Base-by-base conservation (phyloP, 1,284 basidiomycete genomes). In the Rhodotorula glutinis region DNA sequence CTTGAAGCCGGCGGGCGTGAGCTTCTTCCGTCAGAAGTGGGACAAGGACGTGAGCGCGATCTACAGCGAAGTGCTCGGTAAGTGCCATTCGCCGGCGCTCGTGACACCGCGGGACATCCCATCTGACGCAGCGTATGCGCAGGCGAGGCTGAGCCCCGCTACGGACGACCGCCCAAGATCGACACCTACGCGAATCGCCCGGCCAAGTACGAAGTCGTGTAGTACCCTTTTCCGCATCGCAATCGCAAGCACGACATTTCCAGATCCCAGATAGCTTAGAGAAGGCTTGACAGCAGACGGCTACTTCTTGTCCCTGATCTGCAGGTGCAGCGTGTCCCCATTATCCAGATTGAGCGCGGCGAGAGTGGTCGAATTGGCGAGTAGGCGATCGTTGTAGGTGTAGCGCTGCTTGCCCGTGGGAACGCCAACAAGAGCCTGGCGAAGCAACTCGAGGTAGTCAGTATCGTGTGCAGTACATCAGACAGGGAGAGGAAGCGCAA, bases 311-410 rank as follows among this genome's bases (percentile, higher is more conserved):
- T 59, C 88, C 74, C 87, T 85, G 55, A 95, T 82, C 67, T 84
- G 87, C 72, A 94, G 83, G 29, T 86, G 83, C 29, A 96, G 78
- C 62, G 85, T 66, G 77, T 95, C 92, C 72, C 91, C 92, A 69
- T 92, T 90, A 77, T 92, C 92, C 73, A 96, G 77, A 77, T 96
- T 96, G 76, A 91, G 88, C 72, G 83, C 85, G 33, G 91, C 92
- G 72, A 96, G 85, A 60, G 90, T 88, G 69, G 85, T 87, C 65
- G 83, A 83, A 79, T 95, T 96, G 66, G 88, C 91, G 75, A 95
- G 83, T 82, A 91, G 88, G 79, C 90, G 91, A 53, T 87, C 87
- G 66, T 82, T 80, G 77, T 87, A 65, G 17, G 59, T 66, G 49
- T 72, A 65, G 30, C 69, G 67, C 57, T 75, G 73, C 60, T 73